A percentile compares a stretch with the other conserved stretches of the same genome.
phyloP scores from a whole-genome alignment of 345 rosid genomes.

The Mallotus nudiflorus region DNA sequence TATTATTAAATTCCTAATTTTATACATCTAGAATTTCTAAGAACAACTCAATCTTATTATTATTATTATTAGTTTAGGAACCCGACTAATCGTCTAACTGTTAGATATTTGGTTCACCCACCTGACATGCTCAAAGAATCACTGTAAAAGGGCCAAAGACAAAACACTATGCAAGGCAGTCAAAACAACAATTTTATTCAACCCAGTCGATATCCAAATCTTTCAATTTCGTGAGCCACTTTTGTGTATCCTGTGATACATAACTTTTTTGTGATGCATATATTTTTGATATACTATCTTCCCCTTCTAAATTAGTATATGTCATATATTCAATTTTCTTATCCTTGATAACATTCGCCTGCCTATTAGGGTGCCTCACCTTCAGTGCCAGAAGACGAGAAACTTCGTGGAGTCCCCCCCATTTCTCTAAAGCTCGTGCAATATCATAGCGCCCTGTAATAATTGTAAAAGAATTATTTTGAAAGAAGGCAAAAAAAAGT shows the following conservation, averaged over 20 bases:
- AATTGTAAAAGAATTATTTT: not conserved
- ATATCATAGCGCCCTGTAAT: conserved; percentile 85
- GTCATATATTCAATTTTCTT: conserved; percentile 36
- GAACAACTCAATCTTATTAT: too few species aligned
- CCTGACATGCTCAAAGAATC: too few species aligned
- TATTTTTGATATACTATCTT: conserved; percentile 38
- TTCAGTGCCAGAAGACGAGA: conserved; percentile 76
- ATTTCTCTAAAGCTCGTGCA: conserved; percentile 92
- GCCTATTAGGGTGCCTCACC: conserved; percentile 72
- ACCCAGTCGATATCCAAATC: conserved; percentile 81
- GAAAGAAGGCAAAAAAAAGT: not conserved
- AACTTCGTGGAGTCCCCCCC: conserved; percentile 93
- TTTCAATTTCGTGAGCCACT: conserved; percentile 65
- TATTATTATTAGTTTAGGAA: too few species aligned
- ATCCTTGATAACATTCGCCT: conserved; percentile 41
- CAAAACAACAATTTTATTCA: conserved; percentile 33
- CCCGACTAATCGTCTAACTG: too few species aligned
- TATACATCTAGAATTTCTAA: too few species aligned
- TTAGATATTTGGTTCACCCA: too few species aligned
- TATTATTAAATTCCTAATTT: too few species aligned
- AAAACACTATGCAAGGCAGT: not conserved
- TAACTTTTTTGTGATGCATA: conserved; percentile 66
- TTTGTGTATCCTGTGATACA: conserved; percentile 76
- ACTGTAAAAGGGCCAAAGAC: too few species aligned
- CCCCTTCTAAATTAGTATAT: conserved; percentile 30